Evolutionary conservation across 345 rosid genomes (phyloP), one percentile per base, ranked within the genome.

Genomic region (Populus pruinosa): DNA sequence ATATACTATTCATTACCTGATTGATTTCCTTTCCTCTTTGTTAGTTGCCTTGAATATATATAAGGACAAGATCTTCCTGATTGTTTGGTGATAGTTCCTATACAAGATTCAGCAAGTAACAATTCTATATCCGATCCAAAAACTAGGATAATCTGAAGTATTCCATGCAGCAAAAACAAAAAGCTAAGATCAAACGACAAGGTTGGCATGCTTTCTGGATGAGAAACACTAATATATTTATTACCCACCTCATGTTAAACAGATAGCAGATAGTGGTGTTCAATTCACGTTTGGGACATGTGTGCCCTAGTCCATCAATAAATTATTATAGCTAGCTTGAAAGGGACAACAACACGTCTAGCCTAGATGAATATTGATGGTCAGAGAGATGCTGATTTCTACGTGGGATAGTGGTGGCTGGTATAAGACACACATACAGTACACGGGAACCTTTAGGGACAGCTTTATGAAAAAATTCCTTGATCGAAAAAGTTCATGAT

Each of bases 401-500:
- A 59, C 63, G 63, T n/a, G 10, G 61, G 61, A 55, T 29, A 14
- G 50, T 13, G 31, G 72, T 44, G 38, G 73, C 21, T 70, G 18
- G 17, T 44, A 25, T 12, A 44, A 13, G 10, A 56, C n/a, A 25
- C 55, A 16, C 6, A 67, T 6, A n/a, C 17, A 12, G 13, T 23
- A 14, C 20, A 17, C 18, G 59, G 20, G 20, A 47, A 44, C 61
- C 49, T 41, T 36, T 5, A 73, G 50, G 36, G 76, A 13, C 36
- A 73, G 38, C 53, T 23, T 36, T 23, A 1, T 9, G 25, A 5
- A 25, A 4, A 56, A 23, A 23, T 59, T 59, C 64, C 59, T 38
- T 12, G 55, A 38, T 39, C 35, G 12, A 17, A 41, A 73, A 75
- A 75, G 77, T 69, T 65, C 2, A 10, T 75, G 77, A 75, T 18